A percentile compares a stretch with the other conserved stretches of the same genome.
Conservation (phyloP, 495 filamentous ascomycete genomes). For the Penicillium goetzii region DNA sequence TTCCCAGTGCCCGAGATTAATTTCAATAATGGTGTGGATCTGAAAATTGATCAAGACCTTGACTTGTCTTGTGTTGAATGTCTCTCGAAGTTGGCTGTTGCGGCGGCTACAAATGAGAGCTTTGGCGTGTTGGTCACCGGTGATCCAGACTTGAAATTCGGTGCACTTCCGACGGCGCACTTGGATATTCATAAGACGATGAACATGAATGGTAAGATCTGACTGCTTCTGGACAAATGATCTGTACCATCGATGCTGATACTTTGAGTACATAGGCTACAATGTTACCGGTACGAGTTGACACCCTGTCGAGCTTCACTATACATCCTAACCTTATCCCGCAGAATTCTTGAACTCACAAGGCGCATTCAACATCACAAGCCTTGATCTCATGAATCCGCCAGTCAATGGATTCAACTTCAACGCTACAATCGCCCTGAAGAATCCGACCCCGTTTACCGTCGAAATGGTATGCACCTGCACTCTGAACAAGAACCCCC, state of each 20-base stretch:
- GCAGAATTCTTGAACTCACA: conserved; percentile 31
- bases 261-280: conserved; percentile 20
- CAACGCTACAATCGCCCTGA: conserved; percentile 35
- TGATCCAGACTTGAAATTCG: conserved; percentile 28
- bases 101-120: conserved; percentile 30
- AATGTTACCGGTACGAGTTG: conserved; percentile 30
- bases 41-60: conserved; percentile 37
- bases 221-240: neutral
- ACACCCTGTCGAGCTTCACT: neutral
- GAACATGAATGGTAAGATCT: conserved; percentile 23
- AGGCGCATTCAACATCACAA: conserved; percentile 35
- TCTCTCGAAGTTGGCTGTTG: conserved; percentile 28
- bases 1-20: conserved; percentile 30
- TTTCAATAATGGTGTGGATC: conserved; percentile 20
- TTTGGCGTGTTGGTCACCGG: conserved; percentile 30
- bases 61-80: conserved; percentile 36
- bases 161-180: conserved; percentile 32
- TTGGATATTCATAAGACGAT: conserved; percentile 38
- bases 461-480: conserved; percentile 32
- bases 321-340: conserved; percentile 7
- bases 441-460: conserved; percentile 30
- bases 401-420: conserved; percentile 35
- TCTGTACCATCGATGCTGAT: neutral
- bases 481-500: neutral
- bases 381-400: conserved; percentile 25